A percentile compares a stretch with the other conserved stretches of the same genome.
Conservation (phyloP, 352 stramenopile genomes). For the Phytophthora hybrid region DNA sequence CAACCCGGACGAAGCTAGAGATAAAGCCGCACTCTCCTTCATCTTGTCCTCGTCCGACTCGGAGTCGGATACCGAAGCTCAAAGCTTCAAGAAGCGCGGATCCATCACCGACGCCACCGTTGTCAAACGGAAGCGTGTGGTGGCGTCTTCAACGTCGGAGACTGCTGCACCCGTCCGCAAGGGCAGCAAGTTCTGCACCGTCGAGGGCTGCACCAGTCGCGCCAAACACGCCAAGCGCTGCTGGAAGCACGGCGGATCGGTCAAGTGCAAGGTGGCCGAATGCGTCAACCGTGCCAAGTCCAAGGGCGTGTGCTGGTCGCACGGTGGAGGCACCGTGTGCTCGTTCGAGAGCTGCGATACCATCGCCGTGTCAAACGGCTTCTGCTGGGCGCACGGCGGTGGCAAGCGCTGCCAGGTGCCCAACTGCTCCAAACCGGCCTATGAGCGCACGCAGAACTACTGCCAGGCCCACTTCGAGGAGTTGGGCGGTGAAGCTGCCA, state of each 20-base stretch:
- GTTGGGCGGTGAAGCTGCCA: background rate
- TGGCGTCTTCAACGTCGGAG: constrained; percentile 5
- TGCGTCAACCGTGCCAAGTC: constrained; percentile 74
- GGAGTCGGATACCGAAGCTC: constrained; percentile 30
- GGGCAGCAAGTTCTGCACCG: constrained; percentile 60
- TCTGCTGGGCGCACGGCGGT: constrained; percentile 47
- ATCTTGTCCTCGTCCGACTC: constrained; percentile 46
- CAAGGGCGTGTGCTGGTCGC: constrained; percentile 66
- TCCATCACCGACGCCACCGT: constrained; percentile 7
- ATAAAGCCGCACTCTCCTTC: constrained; percentile 45
- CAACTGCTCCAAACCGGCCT: constrained; percentile 48
- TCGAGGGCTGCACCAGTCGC: constrained; percentile 52
- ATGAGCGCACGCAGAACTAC: constrained; percentile 51
- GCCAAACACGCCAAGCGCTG: constrained; percentile 62
- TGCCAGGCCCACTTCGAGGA: constrained; percentile 41
- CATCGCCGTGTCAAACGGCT: constrained; percentile 61
- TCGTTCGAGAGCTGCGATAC: constrained; percentile 53
- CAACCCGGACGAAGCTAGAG: constrained; percentile 18
- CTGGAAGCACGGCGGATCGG: constrained; percentile 64
- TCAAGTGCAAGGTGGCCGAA: constrained; percentile 61
- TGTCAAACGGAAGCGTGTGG: constrained; percentile 26
- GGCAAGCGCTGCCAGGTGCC: constrained; percentile 48
- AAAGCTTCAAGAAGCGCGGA: background rate
- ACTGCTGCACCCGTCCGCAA: constrained; percentile 28
- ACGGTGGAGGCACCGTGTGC: constrained; percentile 60